Percentiles rank a stretch among this genome's conserved stretches.
Evolutionary conservation across 768 basidiomycete species (phyloP).

Genomic region (Termitomyces sp.): DNA sequence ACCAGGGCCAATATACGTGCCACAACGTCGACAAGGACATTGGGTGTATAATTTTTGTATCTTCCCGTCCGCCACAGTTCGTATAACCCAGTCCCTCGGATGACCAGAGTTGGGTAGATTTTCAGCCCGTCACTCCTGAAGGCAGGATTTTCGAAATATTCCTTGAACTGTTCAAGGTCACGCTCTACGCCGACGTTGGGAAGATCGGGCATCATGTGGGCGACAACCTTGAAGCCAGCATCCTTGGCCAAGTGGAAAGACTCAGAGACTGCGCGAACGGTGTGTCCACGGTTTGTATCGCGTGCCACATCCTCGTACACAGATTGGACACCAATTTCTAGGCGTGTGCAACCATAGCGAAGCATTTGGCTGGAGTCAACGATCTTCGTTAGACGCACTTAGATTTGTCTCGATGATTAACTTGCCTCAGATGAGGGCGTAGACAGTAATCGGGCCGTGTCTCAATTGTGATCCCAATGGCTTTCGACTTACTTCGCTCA

Average conservation of each 20-base stretch:
- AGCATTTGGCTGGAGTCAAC: slow-evolving; percentile 78
- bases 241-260: slow-evolving; percentile 98
- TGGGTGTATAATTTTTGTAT: slow-evolving; percentile 99
- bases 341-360: slow-evolving; percentile 95
- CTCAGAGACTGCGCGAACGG: slow-evolving; percentile 94
- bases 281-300: slow-evolving; percentile 98
- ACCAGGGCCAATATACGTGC: slow-evolving; percentile 94
- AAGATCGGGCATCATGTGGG: slow-evolving; percentile 99
- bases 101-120: slow-evolving; percentile 97
- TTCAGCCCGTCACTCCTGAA: slow-evolving; percentile 97
- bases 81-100: slow-evolving; percentile 93
- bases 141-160: slow-evolving; percentile 98
- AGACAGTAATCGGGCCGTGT: slow-evolving; percentile 98
- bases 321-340: slow-evolving; percentile 98
- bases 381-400: not conserved
- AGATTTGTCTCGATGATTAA: not conserved
- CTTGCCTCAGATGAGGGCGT: slow-evolving; percentile 86
- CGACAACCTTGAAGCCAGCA: slow-evolving; percentile 99
- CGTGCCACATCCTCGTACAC: slow-evolving; percentile 99
- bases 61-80: slow-evolving; percentile 96
- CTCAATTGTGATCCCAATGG: slow-evolving; percentile 98
- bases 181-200: slow-evolving; percentile 97
- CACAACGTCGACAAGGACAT: slow-evolving; percentile 95
- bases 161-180: slow-evolving; percentile 98
- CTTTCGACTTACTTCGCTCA: slow-evolving; percentile 96